Percentiles rank a stretch among this genome's conserved stretches.
Evolutionary conservation across 2,329 filamentous ascomycete genomes (phyloP).

Genomic region (Teratosphaeria destructans): DNA sequence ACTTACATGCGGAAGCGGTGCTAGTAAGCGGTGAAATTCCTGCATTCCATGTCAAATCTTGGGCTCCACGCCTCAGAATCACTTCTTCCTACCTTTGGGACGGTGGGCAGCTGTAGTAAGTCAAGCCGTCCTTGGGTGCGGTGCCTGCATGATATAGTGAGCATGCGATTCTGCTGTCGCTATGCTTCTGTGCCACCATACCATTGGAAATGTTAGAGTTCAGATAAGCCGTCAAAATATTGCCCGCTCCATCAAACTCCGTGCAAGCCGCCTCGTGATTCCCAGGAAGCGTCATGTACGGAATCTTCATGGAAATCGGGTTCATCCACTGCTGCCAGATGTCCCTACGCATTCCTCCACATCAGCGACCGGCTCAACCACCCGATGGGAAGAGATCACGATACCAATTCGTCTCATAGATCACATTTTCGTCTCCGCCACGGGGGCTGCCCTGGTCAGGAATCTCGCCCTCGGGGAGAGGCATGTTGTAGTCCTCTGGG

Average conservation of each 20-base stretch:
- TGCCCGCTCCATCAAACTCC: slow-evolving; percentile 39
- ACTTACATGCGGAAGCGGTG: slow-evolving; percentile 40
- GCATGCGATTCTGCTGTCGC: neutral
- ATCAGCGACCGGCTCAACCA: neutral
- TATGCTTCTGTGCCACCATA: neutral
- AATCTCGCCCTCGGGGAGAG: slow-evolving; percentile 36
- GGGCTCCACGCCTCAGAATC: neutral
- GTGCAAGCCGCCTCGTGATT: slow-evolving; percentile 43
- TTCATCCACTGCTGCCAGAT: slow-evolving; percentile 18
- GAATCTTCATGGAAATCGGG: slow-evolving; percentile 32
- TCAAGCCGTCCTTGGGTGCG: slow-evolving; percentile 28
- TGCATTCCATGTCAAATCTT: neutral
- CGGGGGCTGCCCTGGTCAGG: slow-evolving; percentile 37
- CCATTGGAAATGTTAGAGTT: slow-evolving; percentile 35
- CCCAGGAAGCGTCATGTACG: slow-evolving; percentile 42
- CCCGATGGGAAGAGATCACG: slow-evolving; percentile 30
- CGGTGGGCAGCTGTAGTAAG: slow-evolving; percentile 43
- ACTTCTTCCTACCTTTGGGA: slow-evolving; percentile 30
- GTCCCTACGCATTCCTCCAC: neutral
- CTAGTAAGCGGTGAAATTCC: slow-evolving; percentile 42
- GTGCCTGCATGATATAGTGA: slow-evolving; percentile 15
- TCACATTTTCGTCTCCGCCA: slow-evolving; percentile 39
- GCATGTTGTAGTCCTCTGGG: slow-evolving; percentile 30
- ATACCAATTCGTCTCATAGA: slow-evolving; percentile 45
- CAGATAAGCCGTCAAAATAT: slow-evolving; percentile 38